Evolutionary conservation across 1,284 basidiomycete species (phyloP).

Genomic region (Rhodotorula glutinis): DNA sequence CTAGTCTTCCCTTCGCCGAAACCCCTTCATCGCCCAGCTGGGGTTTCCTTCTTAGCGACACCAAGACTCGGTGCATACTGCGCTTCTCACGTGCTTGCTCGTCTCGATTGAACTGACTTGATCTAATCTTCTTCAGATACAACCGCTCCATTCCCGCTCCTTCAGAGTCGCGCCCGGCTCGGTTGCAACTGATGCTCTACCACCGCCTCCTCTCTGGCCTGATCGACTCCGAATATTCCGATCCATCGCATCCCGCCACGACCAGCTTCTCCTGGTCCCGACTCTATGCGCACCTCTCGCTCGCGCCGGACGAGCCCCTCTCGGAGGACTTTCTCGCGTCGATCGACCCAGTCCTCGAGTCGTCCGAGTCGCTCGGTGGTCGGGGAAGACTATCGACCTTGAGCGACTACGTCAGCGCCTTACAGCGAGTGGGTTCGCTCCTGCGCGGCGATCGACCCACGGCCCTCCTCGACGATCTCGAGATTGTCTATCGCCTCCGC

Average conservation of each 20-base stretch:
- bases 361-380: background rate
- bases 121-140: conserved; percentile 5
- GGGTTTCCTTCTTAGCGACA: conserved; percentile 28
- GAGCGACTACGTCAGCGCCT: conserved; percentile 9
- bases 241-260: background rate
- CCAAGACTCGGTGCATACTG: conserved; percentile 33
- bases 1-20: too few species aligned
- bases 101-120: background rate
- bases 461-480: conserved; percentile 14
- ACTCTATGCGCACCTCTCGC: conserved; percentile 21
- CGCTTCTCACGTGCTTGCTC: too few species aligned
- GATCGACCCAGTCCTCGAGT: conserved; percentile 23
- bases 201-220: conserved; percentile 34
- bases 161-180: conserved; percentile 20
- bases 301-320: conserved; percentile 11
- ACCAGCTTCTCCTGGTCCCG: conserved; percentile 30
- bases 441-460: background rate
- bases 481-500: conserved; percentile 29
- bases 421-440: conserved; percentile 9
- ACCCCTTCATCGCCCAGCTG: background rate
- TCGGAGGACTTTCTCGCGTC: conserved; percentile 28
- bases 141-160: conserved; percentile 23
- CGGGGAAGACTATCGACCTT: conserved; percentile 3
- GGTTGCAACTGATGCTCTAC: conserved; percentile 42
- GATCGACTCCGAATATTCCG: conserved; percentile 10